Conservation (phyloP, 2,329 filamentous ascomycete species). For the Exophiala lecanii-corni region DNA sequence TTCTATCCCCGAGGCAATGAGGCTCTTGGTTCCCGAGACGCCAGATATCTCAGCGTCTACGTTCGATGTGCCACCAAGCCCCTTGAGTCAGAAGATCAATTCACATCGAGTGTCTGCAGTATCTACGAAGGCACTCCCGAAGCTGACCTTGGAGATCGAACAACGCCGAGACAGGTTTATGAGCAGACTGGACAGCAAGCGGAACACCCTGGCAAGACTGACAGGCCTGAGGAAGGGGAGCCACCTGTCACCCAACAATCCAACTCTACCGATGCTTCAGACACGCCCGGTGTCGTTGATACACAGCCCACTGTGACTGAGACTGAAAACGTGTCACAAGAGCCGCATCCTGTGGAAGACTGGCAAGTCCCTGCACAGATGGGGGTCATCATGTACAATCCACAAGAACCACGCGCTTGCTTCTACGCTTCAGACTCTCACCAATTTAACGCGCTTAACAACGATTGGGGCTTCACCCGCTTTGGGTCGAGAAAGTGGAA, state of each 20-base stretch:
- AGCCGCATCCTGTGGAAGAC: conserved; percentile 20
- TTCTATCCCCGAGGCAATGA: conserved; percentile 60
- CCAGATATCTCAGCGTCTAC: conserved; percentile 49
- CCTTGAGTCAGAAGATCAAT: conserved; percentile 34
- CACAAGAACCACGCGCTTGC: conserved; percentile 55
- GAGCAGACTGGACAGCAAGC: conserved; percentile 1
- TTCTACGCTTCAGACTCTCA: conserved; percentile 54
- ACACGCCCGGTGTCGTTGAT: neutral
- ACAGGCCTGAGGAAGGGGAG: neutral
- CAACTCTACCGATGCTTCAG: neutral
- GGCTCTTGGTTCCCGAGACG: conserved; percentile 39
- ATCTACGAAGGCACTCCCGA: conserved; percentile 37
- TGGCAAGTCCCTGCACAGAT: conserved; percentile 56
- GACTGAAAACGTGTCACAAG: conserved; percentile 1
- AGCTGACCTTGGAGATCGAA: conserved; percentile 32
- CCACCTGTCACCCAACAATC: neutral
- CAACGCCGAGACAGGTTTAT: conserved; percentile 14
- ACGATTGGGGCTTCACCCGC: conserved; percentile 62
- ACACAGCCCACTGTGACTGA: neutral
- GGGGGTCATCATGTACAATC: conserved; percentile 60
- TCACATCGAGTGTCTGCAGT: conserved; percentile 38
- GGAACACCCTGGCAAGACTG: conserved; percentile 5
- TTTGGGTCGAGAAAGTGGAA: conserved; percentile 58
- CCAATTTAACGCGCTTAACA: conserved; percentile 54
- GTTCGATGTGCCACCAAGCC: conserved; percentile 55